Conservation (phyloP, 1,139 yeast species). For the Candida gigantensis region DNA sequence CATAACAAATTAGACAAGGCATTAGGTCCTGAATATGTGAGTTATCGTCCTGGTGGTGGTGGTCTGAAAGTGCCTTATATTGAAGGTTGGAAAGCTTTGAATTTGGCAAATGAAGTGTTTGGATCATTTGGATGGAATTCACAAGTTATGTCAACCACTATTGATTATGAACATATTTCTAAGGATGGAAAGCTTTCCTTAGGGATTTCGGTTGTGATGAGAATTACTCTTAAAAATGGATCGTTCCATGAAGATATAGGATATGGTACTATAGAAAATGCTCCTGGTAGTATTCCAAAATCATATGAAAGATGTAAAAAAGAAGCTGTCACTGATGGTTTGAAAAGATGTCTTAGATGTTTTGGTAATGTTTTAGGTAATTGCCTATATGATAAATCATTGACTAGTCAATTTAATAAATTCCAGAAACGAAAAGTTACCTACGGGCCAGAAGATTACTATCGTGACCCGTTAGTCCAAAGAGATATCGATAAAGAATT, state of each 20-base stretch:
- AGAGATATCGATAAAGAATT: constrained; percentile 26
- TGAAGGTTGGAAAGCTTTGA: constrained; percentile 81
- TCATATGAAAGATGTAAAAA: constrained; percentile 83
- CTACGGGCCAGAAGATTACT: constrained; percentile 48
- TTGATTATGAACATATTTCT: constrained; percentile 71
- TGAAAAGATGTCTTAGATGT: constrained; percentile 73
- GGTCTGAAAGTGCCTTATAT: constrained; percentile 67
- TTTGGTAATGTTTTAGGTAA: constrained; percentile 82
- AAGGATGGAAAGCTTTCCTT: constrained; percentile 56
- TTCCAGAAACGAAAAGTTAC: constrained; percentile 55
- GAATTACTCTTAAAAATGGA: constrained; percentile 74
- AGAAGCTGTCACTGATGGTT: constrained; percentile 80
- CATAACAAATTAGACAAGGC: constrained; percentile 54
- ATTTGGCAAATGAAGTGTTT: constrained; percentile 76
- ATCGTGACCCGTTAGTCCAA: constrained; percentile 39
- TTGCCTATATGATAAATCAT: constrained; percentile 72
- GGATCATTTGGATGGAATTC: constrained; percentile 84
- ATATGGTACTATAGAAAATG: constrained; percentile 76
- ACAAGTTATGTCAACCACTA: constrained; percentile 61
- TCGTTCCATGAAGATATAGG: constrained; percentile 81
- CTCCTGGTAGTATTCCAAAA: constrained; percentile 64
- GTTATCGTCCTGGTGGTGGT: constrained; percentile 79
- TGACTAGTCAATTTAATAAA: constrained; percentile 55
- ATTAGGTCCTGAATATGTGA: constrained; percentile 88
- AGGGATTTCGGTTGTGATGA: constrained; percentile 70